Conservation (phyloP, 1,284 basidiomycete species). For the Ceratobasidium sp. region DNA sequence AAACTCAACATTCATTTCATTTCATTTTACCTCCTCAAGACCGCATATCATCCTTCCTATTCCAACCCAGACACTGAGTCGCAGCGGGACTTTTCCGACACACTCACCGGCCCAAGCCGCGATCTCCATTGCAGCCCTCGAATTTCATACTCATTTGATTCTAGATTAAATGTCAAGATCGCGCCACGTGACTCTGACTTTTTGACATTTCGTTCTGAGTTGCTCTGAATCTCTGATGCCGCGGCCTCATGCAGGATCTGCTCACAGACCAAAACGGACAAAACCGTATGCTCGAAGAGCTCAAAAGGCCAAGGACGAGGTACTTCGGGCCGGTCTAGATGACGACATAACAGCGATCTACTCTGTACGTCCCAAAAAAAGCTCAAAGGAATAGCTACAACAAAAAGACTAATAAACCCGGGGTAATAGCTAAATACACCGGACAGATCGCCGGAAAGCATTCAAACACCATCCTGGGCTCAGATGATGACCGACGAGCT, state of each 20-base stretch:
- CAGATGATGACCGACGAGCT: neutral
- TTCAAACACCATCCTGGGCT: neutral
- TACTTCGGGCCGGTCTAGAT: neutral
- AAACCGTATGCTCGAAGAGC: neutral
- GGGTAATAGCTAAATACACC: neutral
- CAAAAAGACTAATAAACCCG: neutral
- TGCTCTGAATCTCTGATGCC: too few relatives aligned
- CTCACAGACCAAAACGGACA: neutral
- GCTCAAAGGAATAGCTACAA: neutral
- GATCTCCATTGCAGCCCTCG: too few relatives aligned
- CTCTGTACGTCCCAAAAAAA: neutral
- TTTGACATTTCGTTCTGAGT: neutral
- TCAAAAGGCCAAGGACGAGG: constrained; percentile 31
- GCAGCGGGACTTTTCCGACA: too few relatives aligned
- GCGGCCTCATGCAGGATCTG: neutral
- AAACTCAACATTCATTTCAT: too few relatives aligned
- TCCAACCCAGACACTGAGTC: too few relatives aligned
- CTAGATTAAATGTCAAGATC: too few relatives aligned
- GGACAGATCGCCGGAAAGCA: neutral
- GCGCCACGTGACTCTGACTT: too few relatives aligned
- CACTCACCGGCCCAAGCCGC: too few relatives aligned
- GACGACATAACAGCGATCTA: constrained; percentile 25
- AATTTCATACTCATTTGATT: too few relatives aligned
- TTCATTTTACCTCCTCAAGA: too few relatives aligned
- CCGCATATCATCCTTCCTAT: too few relatives aligned